These are phyloP conservation scores for Wallemia mellicola DNA, from an alignment of 1,284 basidiomycete genomes.

Conservation along the genomic window DNA sequence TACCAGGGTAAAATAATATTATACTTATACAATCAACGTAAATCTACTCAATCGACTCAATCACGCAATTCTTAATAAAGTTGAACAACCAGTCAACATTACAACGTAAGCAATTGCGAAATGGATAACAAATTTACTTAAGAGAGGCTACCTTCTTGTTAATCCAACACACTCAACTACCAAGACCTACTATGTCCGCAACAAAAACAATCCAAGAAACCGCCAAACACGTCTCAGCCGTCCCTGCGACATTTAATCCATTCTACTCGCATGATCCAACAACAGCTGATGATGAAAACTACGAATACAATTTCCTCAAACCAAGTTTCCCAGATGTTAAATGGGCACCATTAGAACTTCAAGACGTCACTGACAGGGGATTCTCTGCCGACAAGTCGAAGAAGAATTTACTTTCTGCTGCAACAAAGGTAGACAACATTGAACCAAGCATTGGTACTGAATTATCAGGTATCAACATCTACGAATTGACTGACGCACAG, in stretches of 20 bases:
- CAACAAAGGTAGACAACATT: constrained; percentile 14
- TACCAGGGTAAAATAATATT: no score
- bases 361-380: constrained; percentile 32
- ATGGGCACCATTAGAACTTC: constrained; percentile 31
- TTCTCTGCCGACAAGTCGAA: constrained; percentile 17
- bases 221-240: not conserved
- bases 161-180: not conserved
- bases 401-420: constrained; percentile 11
- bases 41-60: not conserved
- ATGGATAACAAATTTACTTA: not conserved
- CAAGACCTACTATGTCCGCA: not conserved
- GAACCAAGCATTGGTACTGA: constrained; percentile 18
- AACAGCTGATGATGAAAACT: constrained; percentile 18
- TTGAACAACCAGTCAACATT: no score
- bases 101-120: not conserved
- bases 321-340: constrained; percentile 30
- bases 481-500: constrained; percentile 17
- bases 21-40: not conserved
- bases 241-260: not conserved
- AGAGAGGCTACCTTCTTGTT: not conserved
- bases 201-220: not conserved
- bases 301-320: constrained; percentile 32
- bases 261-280: not conserved
- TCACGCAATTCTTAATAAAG: not conserved
- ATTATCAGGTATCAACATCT: constrained; percentile 17